phyloP scores from a whole-genome alignment of 2,329 filamentous ascomycete genomes.

The Hirsutella thompsonii region DNA sequence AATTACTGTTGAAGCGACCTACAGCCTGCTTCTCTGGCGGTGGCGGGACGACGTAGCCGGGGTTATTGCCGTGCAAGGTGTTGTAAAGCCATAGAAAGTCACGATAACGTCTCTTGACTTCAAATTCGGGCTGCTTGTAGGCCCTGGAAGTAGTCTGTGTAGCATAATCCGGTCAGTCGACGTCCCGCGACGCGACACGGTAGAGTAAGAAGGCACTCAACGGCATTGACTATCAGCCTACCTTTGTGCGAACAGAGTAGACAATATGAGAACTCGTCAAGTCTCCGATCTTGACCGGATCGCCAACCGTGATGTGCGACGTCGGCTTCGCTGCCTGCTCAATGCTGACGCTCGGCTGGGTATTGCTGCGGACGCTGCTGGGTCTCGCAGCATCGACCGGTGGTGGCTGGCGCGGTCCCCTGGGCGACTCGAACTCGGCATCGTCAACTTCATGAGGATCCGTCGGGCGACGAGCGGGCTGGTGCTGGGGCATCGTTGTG shows the following conservation, averaged over 20 bases:
- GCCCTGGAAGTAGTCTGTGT: constrained; percentile 83
- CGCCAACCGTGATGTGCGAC: constrained; percentile 84
- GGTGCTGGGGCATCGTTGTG: constrained; percentile 38
- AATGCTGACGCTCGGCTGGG: constrained; percentile 70
- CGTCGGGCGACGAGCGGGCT: constrained; percentile 28
- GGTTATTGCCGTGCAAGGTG: constrained; percentile 85
- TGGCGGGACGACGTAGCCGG: constrained; percentile 86
- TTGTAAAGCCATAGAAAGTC: constrained; percentile 98
- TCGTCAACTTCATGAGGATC: constrained; percentile 58
- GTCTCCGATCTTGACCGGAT: constrained; percentile 96
- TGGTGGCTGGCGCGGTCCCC: constrained; percentile 50
- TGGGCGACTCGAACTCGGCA: constrained; percentile 46
- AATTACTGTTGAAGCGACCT: constrained; percentile 89
- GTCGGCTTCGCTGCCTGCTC: constrained; percentile 88
- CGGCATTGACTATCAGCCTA: constrained; percentile 21
- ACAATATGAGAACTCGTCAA: constrained; percentile 95
- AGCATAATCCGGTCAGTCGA: constrained; percentile 6
- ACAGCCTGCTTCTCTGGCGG: constrained; percentile 97
- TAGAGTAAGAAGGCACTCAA: neutral
- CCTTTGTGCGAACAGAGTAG: constrained; percentile 89
- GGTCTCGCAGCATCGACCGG: constrained; percentile 46
- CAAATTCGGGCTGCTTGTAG: constrained; percentile 84
- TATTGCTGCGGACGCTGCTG: constrained; percentile 36
- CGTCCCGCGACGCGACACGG: neutral
- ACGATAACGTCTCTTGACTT: constrained; percentile 84